Conservation (phyloP, 768 basidiomycete genomes). For the Mycena leptocephala region DNA sequence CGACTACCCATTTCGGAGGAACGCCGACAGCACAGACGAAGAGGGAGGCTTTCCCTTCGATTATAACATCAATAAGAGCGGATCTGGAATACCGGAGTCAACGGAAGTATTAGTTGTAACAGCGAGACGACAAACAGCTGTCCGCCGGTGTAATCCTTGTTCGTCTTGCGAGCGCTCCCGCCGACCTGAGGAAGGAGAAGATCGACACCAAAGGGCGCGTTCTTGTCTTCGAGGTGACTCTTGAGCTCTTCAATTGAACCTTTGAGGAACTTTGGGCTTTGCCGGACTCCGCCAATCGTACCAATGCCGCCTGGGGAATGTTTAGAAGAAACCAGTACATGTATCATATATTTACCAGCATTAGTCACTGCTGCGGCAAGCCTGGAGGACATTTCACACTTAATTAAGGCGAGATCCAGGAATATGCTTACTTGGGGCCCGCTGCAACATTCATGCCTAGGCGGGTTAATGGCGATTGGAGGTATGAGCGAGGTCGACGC, state of each 20-base stretch:
- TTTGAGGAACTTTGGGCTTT: conserved; percentile 81
- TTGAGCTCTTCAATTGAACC: conserved; percentile 83
- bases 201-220: conserved; percentile 88
- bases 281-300: conserved; percentile 88
- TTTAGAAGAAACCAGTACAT: not conserved
- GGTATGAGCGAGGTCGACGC: not conserved
- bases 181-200: conserved; percentile 89
- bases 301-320: conserved; percentile 77
- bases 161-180: conserved; percentile 88
- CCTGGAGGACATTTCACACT: not conserved
- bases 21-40: conserved; percentile 92
- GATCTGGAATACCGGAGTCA: conserved; percentile 42
- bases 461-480: not conserved
- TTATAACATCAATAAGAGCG: conserved; percentile 86
- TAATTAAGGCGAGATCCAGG: not conserved
- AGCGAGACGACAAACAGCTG: conserved; percentile 58
- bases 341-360: conserved; percentile 63
- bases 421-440: conserved; percentile 67
- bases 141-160: conserved; percentile 87
- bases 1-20: conserved; percentile 87
- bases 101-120: not conserved
- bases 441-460: conserved; percentile 88
- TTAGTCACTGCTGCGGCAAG: conserved; percentile 95
- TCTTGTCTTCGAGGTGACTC: conserved; percentile 79
- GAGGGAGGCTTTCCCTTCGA: conserved; percentile 78